phyloP scores from a whole-genome alignment of 305 asterid species.

The Stenogyne calaminthoides region DNA sequence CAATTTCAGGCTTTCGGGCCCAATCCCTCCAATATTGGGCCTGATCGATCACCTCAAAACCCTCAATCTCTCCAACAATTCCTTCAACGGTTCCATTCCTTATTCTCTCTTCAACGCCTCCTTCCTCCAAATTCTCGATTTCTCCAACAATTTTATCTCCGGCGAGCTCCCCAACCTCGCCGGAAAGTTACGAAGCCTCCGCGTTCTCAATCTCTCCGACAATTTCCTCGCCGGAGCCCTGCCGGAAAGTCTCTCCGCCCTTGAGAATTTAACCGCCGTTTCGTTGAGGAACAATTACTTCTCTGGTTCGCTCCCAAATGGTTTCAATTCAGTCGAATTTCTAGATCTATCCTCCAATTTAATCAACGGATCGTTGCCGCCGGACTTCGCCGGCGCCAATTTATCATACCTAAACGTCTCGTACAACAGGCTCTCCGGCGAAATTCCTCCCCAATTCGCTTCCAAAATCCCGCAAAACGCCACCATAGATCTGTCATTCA shows the following conservation, averaged over 20 bases:
- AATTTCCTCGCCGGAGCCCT: conserved; percentile 66
- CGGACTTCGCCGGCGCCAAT: conserved; percentile 56
- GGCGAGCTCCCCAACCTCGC: conserved; percentile 60
- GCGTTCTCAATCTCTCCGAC: conserved; percentile 70
- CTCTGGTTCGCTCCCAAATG: conserved; percentile 56
- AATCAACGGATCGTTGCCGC: conserved; percentile 71
- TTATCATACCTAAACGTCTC: conserved; percentile 63
- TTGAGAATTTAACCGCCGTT: conserved; percentile 51
- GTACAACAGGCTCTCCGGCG: conserved; percentile 71
- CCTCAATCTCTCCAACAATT: conserved; percentile 71
- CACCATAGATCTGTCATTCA: conserved; percentile 78
- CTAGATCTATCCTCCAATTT: conserved; percentile 91
- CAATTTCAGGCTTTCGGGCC: conserved; percentile 56
- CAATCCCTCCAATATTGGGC: conserved; percentile 66
- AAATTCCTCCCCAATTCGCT: conserved; percentile 61
- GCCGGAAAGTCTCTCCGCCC: conserved; percentile 49
- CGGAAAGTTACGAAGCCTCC: conserved; percentile 53
- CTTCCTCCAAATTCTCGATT: conserved; percentile 59
- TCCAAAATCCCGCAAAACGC: conserved; percentile 53
- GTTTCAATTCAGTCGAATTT: conserved; percentile 49
- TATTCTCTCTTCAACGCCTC: conserved; percentile 53
- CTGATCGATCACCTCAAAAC: conserved; percentile 53
- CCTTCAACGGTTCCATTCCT: conserved; percentile 77
- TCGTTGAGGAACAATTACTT: conserved; percentile 73
- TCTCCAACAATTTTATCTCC: conserved; percentile 67